Conservation (phyloP, 2,329 filamentous ascomycete species). For the Colletotrichum sp. region DNA sequence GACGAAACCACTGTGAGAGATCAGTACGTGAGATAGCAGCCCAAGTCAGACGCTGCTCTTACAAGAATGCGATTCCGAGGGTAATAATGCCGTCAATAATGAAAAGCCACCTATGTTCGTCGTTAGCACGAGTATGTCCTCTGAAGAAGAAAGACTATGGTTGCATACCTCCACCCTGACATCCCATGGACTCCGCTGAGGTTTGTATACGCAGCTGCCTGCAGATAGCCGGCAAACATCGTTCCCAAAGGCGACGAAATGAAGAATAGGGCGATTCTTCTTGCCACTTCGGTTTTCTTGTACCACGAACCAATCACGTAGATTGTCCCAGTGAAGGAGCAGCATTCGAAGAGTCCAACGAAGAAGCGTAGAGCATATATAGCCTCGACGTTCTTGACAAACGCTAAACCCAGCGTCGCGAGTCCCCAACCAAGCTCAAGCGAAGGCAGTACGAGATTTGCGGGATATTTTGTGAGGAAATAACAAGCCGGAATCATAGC, state of each 20-base stretch:
- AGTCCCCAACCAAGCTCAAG: background rate
- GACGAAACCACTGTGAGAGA: slow-evolving; percentile 50
- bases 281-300: background rate
- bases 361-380: background rate
- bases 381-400: background rate
- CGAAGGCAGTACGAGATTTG: background rate
- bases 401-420: background rate
- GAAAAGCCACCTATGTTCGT: background rate
- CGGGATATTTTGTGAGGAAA: background rate
- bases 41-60: background rate
- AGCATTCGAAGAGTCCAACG: background rate
- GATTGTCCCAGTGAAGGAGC: background rate
- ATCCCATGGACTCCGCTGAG: background rate
- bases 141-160: background rate
- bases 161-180: background rate
- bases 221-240: background rate
- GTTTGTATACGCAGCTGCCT: background rate
- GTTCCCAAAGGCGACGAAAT: background rate
- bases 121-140: background rate
- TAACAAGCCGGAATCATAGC: background rate
- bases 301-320: background rate
- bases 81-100: background rate
- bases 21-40: slow-evolving; percentile 28
- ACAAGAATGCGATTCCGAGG: background rate
- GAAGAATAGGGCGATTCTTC: background rate